Conservation (phyloP, 2,329 filamentous ascomycete species). For the Pseudocercospora eumusae region DNA sequence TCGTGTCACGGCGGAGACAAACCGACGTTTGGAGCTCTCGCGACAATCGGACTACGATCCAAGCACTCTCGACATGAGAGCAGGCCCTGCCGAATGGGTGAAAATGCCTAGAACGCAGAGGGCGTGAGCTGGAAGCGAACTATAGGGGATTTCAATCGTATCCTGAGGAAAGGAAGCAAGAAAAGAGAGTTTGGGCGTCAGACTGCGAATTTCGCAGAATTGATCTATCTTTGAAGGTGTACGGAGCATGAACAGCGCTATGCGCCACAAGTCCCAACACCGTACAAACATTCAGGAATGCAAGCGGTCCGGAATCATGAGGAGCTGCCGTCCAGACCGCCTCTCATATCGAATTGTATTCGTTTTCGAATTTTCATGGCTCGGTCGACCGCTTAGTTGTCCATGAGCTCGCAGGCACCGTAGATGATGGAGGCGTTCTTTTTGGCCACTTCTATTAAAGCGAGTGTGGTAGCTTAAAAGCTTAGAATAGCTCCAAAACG, state of each 20-base stretch:
- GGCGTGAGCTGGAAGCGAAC: background rate
- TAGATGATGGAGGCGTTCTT: background rate
- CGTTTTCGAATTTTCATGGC: background rate
- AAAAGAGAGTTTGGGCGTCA: background rate
- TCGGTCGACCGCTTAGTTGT: background rate
- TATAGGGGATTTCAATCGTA: background rate
- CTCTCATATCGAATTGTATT: background rate
- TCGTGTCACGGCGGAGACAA: slow-evolving; percentile 7
- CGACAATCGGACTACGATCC: slow-evolving; percentile 1
- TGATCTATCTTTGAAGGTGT: background rate
- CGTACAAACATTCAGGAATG: background rate
- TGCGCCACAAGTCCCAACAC: background rate
- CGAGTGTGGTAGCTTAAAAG: background rate
- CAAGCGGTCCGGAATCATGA: background rate
- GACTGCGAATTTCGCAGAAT: background rate
- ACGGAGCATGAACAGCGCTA: background rate
- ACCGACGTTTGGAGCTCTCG: slow-evolving; percentile 6
- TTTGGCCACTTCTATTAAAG: background rate
- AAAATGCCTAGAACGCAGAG: background rate
- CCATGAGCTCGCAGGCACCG: background rate
- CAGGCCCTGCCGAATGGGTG: background rate
- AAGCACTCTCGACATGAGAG: background rate
- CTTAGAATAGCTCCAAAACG: background rate
- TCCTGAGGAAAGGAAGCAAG: background rate
- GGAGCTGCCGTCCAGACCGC: background rate